Conservation (phyloP, 768 basidiomycete genomes). For the Pisolithus albus region DNA sequence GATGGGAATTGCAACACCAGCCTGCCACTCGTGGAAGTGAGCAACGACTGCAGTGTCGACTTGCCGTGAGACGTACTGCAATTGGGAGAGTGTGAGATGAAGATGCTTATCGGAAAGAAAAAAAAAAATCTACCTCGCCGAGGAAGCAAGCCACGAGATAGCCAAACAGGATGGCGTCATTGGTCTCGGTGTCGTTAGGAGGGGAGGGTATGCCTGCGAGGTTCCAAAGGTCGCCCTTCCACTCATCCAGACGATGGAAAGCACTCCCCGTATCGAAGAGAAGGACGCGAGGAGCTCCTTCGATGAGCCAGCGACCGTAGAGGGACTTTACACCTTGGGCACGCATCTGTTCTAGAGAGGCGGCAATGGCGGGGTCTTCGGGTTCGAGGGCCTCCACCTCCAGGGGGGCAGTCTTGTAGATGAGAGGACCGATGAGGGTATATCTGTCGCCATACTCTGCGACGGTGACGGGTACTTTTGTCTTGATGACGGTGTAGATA, state of each 20-base stretch:
- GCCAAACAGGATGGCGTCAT: constrained; percentile 96
- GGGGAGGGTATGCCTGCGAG: constrained; percentile 96
- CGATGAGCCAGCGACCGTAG: constrained; percentile 98
- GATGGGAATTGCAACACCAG: constrained; percentile 89
- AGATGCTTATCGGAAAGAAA: no score
- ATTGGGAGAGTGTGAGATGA: constrained; percentile 5
- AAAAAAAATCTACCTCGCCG: constrained; percentile 61
- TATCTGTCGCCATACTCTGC: constrained; percentile 94
- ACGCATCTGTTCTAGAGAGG: constrained; percentile 75
- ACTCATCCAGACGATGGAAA: constrained; percentile 88
- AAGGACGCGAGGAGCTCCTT: constrained; percentile 90
- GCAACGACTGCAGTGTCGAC: constrained; percentile 83
- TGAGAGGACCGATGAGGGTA: constrained; percentile 94
- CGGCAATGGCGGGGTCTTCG: constrained; percentile 68
- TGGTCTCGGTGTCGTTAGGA: constrained; percentile 94
- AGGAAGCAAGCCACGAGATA: constrained; percentile 99
- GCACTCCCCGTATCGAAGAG: constrained; percentile 92
- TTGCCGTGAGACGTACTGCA: constrained; percentile 75
- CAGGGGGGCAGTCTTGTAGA: constrained; percentile 98
- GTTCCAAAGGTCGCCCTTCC: constrained; percentile 99
- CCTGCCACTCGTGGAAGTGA: constrained; percentile 99
- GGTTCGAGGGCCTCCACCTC: constrained; percentile 96
- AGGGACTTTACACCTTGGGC: constrained; percentile 87
- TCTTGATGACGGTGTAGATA: constrained; percentile 99
- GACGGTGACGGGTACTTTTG: constrained; percentile 97